Evolutionary conservation across 208 protist species (phyloP).

Genomic region (Crithidia acanthocephali): DNA sequence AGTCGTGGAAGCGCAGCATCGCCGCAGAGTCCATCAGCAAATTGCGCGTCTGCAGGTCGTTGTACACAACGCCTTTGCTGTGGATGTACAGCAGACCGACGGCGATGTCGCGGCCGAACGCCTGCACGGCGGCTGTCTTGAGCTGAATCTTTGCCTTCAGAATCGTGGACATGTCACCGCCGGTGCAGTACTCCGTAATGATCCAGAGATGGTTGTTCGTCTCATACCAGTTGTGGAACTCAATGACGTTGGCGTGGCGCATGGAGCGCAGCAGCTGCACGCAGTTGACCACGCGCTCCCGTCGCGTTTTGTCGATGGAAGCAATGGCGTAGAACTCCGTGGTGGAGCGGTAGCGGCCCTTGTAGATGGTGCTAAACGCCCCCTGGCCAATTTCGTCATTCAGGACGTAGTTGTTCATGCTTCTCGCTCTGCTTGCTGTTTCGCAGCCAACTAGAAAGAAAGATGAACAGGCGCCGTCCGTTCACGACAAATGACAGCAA

Average conservation of each 20-base stretch:
- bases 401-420: constrained; percentile 95
- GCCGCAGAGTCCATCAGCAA: constrained; percentile 93
- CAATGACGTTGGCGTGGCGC: constrained; percentile 85
- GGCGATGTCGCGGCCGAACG: constrained; percentile 86
- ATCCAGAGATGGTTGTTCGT: constrained; percentile 97
- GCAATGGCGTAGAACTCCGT: constrained; percentile 95
- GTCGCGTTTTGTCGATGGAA: constrained; percentile 93
- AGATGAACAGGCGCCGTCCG: too few species aligned
- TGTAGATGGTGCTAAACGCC: constrained; percentile 91
- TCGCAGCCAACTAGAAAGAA: too few species aligned
- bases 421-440: constrained; percentile 4
- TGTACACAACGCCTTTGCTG: constrained; percentile 88
- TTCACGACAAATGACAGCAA: too few species aligned
- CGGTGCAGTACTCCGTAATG: constrained; percentile 95
- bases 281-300: constrained; percentile 86
- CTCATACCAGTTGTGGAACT: constrained; percentile 97
- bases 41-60: constrained; percentile 94
- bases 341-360: constrained; percentile 91
- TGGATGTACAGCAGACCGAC: constrained; percentile 92
- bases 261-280: constrained; percentile 84
- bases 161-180: constrained; percentile 89
- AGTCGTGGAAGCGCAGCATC: constrained; percentile 93
- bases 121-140: constrained; percentile 70
- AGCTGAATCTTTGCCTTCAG: constrained; percentile 70
- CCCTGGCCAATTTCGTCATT: constrained; percentile 94